Percentiles rank a stretch among this genome's conserved stretches.
These are phyloP conservation scores for Diaporthe sp. DNA, from an alignment of 2,329 filamentous ascomycete genomes.

Conservation along the genomic window DNA sequence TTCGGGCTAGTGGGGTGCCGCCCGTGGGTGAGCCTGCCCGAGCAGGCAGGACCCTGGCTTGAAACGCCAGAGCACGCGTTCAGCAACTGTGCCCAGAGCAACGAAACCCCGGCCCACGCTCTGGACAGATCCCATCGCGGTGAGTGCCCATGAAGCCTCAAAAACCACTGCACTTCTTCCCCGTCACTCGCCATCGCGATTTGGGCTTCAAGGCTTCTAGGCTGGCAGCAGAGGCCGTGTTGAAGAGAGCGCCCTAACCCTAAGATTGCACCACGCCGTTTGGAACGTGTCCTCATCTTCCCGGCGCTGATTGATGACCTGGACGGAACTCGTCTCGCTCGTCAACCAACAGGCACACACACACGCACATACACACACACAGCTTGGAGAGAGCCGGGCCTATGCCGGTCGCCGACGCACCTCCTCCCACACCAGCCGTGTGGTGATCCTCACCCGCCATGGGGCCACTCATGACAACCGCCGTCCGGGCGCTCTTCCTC, in stretches of 20 bases:
- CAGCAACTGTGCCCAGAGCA: not conserved
- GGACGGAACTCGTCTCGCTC: not conserved
- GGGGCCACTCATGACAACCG: constrained; percentile 40
- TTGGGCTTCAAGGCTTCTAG: not conserved
- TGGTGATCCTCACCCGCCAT: constrained; percentile 18
- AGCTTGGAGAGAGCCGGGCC: not conserved
- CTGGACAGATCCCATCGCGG: not conserved
- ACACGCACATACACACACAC: not conserved
- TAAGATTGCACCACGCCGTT: constrained; percentile 1
- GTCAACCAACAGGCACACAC: not conserved
- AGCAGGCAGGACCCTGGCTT: constrained; percentile 17
- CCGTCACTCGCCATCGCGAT: not conserved
- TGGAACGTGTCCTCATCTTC: constrained; percentile 35
- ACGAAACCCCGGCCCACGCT: not conserved
- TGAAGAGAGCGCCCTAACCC: constrained; percentile 22
- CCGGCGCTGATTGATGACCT: not conserved
- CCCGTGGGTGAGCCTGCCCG: not conserved
- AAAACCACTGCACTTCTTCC: not conserved
- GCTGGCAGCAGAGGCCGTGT: constrained; percentile 9
- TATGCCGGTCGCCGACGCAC: constrained; percentile 2
- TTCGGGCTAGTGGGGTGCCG: constrained; percentile 7
- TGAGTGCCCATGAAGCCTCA: not conserved
- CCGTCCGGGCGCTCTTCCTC: constrained; percentile 42
- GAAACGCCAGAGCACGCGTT: not conserved
- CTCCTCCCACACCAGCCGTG: constrained; percentile 19